Conservation (phyloP, 169 alveolate species). For the Besnoitia besnoiti region DNA sequence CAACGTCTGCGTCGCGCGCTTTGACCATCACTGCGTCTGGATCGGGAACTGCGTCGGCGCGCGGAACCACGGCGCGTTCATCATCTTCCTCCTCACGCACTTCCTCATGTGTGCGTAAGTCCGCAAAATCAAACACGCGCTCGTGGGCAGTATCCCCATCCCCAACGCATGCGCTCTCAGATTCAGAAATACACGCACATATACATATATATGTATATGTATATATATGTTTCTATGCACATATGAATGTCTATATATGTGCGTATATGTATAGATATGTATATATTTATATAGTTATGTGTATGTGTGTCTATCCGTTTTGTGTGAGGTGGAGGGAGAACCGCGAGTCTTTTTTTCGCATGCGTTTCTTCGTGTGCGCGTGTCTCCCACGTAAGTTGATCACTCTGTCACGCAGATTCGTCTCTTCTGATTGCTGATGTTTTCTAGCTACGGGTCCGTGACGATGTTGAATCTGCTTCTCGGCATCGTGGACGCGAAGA, state of each 20-base stretch:
- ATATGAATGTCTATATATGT: neutral
- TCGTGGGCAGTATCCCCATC: neutral
- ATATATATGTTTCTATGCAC: neutral
- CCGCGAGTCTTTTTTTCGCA: too few species aligned
- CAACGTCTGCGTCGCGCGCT: slow-evolving; percentile 80
- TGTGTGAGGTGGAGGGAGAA: too few species aligned
- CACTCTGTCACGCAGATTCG: neutral
- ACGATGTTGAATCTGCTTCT: neutral
- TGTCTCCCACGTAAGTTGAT: neutral
- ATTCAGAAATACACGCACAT: neutral
- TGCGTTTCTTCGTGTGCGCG: neutral
- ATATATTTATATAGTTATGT: neutral
- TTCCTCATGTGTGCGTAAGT: slow-evolving; percentile 27
- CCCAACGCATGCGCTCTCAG: too few species aligned
- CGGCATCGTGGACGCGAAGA: slow-evolving; percentile 6
- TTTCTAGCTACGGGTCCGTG: neutral
- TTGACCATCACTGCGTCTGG: slow-evolving; percentile 90
- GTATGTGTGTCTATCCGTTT: neutral
- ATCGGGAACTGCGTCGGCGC: slow-evolving; percentile 85
- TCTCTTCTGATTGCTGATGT: neutral
- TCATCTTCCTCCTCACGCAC: slow-evolving; percentile 68
- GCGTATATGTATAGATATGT: neutral
- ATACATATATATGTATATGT: neutral
- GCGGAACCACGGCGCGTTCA: slow-evolving; percentile 73
- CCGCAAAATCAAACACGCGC: neutral